These are phyloP conservation scores for Zygosaccharomyces sapae DNA, from an alignment of 1,139 yeast genomes.

Conservation along the genomic window DNA sequence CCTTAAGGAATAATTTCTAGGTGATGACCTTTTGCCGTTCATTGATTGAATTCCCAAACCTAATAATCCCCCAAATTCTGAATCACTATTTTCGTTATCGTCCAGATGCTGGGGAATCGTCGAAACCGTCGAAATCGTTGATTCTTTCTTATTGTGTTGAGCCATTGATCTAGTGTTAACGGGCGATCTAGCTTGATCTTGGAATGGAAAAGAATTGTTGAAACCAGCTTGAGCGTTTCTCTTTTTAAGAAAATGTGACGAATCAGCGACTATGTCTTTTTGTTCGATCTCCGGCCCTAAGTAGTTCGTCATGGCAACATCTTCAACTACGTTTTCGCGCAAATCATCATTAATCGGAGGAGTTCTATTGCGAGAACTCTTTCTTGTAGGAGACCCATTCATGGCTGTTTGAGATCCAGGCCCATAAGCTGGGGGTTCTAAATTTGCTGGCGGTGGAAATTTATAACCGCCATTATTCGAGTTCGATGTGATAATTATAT, in stretches of 20 bases:
- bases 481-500: constrained; percentile 29
- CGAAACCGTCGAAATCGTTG: constrained; percentile 19
- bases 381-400: constrained; percentile 28
- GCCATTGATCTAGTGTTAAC: neutral
- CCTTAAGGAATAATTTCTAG: constrained; percentile 13
- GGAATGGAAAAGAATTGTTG: constrained; percentile 6
- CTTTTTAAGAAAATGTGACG: constrained; percentile 1
- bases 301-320: neutral
- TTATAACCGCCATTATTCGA: constrained; percentile 31
- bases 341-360: constrained; percentile 8
- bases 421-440: constrained; percentile 13
- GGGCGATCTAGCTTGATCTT: constrained; percentile 4
- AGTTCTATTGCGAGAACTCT: constrained; percentile 8
- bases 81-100: constrained; percentile 15
- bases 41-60: constrained; percentile 15
- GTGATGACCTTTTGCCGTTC: constrained; percentile 5
- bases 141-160: constrained; percentile 18
- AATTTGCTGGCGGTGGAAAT: constrained; percentile 31
- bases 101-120: constrained; percentile 20
- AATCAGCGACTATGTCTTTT: neutral
- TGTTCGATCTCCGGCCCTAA: constrained; percentile 4
- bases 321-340: constrained; percentile 8
- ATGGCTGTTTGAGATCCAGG: constrained; percentile 21
- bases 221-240: neutral
- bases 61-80: constrained; percentile 10